Evolutionary conservation across 768 basidiomycete genomes (phyloP).

Genomic region (Boletus rubescentipes): DNA sequence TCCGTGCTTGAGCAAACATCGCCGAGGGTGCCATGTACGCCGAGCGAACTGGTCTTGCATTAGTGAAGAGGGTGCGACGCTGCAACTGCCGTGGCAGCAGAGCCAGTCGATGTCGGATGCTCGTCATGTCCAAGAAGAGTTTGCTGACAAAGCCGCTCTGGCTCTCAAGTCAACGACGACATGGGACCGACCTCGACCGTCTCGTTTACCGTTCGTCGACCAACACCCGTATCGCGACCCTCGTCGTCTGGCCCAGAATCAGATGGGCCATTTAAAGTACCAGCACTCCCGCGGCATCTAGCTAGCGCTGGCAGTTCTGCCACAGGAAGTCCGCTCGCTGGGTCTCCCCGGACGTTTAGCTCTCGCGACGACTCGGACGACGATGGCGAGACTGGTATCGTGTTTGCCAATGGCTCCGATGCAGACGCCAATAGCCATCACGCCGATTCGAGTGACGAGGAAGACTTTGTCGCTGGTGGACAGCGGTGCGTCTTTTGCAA

Average conservation of each 20-base stretch:
- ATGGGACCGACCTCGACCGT: conserved; percentile 45
- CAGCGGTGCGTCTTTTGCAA: conserved; percentile 75
- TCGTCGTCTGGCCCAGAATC: conserved; percentile 65
- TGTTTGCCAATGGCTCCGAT: conserved; percentile 21
- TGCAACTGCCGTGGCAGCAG: not conserved
- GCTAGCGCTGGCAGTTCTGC: conserved; percentile 38
- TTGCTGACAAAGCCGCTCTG: conserved; percentile 8
- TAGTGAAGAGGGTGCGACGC: not conserved
- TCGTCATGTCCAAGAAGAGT: not conserved
- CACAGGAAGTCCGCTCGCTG: conserved; percentile 56
- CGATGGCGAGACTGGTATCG: conserved; percentile 25
- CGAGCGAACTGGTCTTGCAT: too few relatives aligned
- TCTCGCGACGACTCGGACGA: conserved; percentile 30
- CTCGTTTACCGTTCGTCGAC: conserved; percentile 84
- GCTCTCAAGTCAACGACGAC: not conserved
- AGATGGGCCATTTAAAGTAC: conserved; percentile 56
- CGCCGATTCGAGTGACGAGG: conserved; percentile 56
- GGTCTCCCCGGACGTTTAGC: conserved; percentile 42
- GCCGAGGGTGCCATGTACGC: not conserved
- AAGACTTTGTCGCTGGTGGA: conserved; percentile 71
- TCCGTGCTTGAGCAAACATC: not conserved
- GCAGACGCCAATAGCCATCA: conserved; percentile 27
- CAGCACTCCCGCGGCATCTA: conserved; percentile 61
- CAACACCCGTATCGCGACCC: conserved; percentile 64
- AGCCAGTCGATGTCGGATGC: not conserved